Base-by-base conservation (phyloP, 768 basidiomycete species). In the Lactarius quietus region DNA sequence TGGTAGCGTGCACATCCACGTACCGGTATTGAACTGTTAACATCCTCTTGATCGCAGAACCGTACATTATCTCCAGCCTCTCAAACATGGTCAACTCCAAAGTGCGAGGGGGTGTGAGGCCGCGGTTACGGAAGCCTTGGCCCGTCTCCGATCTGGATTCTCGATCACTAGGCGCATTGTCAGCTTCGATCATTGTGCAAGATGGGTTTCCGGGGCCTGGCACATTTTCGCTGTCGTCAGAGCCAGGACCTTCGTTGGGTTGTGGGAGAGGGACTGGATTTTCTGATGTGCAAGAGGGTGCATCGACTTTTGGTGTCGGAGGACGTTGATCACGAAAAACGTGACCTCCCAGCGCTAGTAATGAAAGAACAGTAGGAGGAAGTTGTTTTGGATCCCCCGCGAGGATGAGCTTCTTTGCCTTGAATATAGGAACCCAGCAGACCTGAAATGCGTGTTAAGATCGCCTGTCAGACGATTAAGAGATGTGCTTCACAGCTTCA, bases 331-430 rank as follows among this genome's bases (percentile, higher is more conserved):
- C 23, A 31, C 3, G 43, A 39, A 59, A 41, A 6, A 45, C 29
- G 18, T 20, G 20, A n/a, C 57, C 59, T 39, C 75, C 76, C 62
- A 78, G 74, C 33, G 78, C 77, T 64, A 85, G 78, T 9, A 84
- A 71, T 6, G 93, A 92, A 33, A 96, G 79, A 55, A 98, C 86
- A 0, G 96, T 99, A 0, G 96, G 96, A 0, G 95, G 95, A 4
- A 99, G 81, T 78, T 98, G 96, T 82, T 93, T 89, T 2, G 95
- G 95, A 76, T 98, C 96, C 0, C 96, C 96, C 1, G 95, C 95
- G 29, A 97, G 79, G 17, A 95, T 89, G 57, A 95, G 78, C 74
- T 94, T 96, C 77, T 87, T 89, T 1, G 87, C 90, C 74, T 95
- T 96, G 76, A 95, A 85, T 62, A 98, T 90, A 0, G 97, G 95